Percentiles rank a stretch among this genome's conserved stretches.
These are phyloP conservation scores for Tylopilus sp. DNA, from an alignment of 1,284 basidiomycete species.

Conservation along the genomic window DNA sequence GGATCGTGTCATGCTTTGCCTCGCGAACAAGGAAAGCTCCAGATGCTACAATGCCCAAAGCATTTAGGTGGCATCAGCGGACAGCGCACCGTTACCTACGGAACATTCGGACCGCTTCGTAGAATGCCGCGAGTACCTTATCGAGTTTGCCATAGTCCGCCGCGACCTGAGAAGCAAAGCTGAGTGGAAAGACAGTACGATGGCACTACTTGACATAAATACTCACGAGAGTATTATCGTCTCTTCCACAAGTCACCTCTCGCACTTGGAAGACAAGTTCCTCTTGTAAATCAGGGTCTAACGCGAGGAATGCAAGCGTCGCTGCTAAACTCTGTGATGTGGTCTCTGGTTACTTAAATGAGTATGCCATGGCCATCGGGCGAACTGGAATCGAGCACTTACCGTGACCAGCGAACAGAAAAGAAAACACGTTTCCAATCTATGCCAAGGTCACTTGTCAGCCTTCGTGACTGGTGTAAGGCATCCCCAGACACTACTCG, in stretches of 20 bases:
- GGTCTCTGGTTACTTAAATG: conserved; percentile 39
- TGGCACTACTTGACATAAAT: background rate
- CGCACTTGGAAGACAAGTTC: conserved; percentile 44
- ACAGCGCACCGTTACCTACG: conserved; percentile 35
- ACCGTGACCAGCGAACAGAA: conserved; percentile 59
- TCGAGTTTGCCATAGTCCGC: conserved; percentile 44
- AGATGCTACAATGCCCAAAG: conserved; percentile 14
- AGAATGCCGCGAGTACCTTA: conserved; percentile 44
- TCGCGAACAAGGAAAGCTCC: conserved; percentile 23
- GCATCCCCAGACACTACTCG: conserved; percentile 17
- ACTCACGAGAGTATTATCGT: conserved; percentile 40
- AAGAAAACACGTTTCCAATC: conserved; percentile 52
- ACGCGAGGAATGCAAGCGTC: conserved; percentile 44
- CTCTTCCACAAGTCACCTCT: conserved; percentile 37
- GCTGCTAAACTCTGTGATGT: conserved; percentile 48
- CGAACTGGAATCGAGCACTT: conserved; percentile 6
- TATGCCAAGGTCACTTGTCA: conserved; percentile 17
- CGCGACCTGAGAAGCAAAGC: conserved; percentile 30
- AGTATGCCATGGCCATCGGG: background rate
- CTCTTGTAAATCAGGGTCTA: conserved; percentile 45
- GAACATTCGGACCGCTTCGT: conserved; percentile 44
- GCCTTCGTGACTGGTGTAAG: background rate
- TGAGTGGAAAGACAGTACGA: background rate
- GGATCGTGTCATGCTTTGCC: conserved; percentile 17
- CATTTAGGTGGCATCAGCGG: conserved; percentile 1